Conservation (phyloP, 176 grass and related monocot genomes). For the Phragmites australis region DNA sequence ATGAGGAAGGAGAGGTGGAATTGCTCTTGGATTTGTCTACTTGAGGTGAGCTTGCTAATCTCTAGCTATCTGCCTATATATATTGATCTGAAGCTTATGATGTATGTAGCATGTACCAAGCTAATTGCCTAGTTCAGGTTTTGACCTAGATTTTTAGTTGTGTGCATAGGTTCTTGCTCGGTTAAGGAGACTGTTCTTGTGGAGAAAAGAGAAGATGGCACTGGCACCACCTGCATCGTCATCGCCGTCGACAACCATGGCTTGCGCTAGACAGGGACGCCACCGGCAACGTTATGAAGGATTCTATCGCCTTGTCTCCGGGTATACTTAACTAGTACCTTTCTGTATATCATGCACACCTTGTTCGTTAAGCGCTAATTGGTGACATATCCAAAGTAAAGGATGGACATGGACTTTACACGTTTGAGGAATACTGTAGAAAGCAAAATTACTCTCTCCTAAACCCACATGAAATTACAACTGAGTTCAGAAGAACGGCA, state of each 20-base stretch:
- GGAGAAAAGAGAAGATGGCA: constrained; percentile 28
- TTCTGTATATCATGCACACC: background rate
- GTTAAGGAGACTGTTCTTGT: constrained; percentile 15
- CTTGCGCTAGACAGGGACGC: constrained; percentile 48
- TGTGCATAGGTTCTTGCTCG: constrained; percentile 35
- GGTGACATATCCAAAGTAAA: background rate
- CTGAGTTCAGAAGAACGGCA: background rate
- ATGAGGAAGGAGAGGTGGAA: constrained; percentile 31
- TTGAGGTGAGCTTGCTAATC: constrained; percentile 16
- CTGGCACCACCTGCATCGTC: background rate
- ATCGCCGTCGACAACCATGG: background rate
- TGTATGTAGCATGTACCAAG: background rate
- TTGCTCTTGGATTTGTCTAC: constrained; percentile 43
- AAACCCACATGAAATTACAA: constrained; percentile 36
- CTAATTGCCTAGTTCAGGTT: background rate
- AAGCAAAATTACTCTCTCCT: background rate
- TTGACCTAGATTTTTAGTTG: constrained; percentile 25
- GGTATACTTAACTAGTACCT: constrained; percentile 26
- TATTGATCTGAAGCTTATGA: background rate
- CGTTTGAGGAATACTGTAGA: background rate
- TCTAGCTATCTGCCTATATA: background rate
- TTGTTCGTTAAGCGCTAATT: background rate
- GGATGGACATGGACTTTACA: background rate
- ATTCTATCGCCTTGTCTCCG: constrained; percentile 63
- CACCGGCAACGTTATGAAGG: constrained; percentile 61